Base-by-base conservation (phyloP, 441 rosid species). In the Corymbia citriodora region DNA sequence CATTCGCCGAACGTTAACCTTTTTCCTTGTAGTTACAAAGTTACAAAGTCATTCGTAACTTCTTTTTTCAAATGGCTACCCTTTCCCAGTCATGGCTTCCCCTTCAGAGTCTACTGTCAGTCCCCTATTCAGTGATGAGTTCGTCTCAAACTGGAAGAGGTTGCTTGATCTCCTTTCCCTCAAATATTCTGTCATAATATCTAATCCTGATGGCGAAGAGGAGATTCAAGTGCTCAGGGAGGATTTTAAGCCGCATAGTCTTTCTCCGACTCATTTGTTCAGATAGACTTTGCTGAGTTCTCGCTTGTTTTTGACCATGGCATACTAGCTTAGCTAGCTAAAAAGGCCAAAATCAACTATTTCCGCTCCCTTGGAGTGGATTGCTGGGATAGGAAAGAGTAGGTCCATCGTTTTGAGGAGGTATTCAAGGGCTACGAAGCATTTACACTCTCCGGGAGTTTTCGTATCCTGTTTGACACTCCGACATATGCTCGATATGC, bases 51-150 rank as follows among this genome's bases (percentile, higher is more conserved):
- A 11, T 27, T 61, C 1, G 1, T 61, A 61, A 27, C 68, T 61
- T 29, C 40, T 36, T 40, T 12, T 61, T 11, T 61, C 12, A 27
- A 0, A 0, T 10, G n/a, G 68, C 13, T 8, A 61, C 0, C 68
- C n/a, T 27, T 27, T 0, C 15, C n/a, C 29, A 27, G 16, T 61
- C 31, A 27, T 27, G 68, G 0, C 31, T 61, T 61, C 68, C 12
- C 68, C 17, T 27, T 61, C 31, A 12, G 1, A 61, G 31, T 61
- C 68, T 12, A 29, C 68, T 6, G 1, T 61, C 68, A 29, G 27
- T 61, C 17, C 68, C 3, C 8, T 2, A 2, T 61, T 61, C 31
- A 12, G 16, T 29, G 68, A 61, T 29, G 31, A 0, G 68, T 61
- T 61, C 4, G 31, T 61, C n/a, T 61, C 68, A 61, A 61, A 6